Evolutionary conservation across 345 rosid genomes (phyloP), one percentile per base, ranked within the genome.

Genomic region (Syzygium oleosum): DNA sequence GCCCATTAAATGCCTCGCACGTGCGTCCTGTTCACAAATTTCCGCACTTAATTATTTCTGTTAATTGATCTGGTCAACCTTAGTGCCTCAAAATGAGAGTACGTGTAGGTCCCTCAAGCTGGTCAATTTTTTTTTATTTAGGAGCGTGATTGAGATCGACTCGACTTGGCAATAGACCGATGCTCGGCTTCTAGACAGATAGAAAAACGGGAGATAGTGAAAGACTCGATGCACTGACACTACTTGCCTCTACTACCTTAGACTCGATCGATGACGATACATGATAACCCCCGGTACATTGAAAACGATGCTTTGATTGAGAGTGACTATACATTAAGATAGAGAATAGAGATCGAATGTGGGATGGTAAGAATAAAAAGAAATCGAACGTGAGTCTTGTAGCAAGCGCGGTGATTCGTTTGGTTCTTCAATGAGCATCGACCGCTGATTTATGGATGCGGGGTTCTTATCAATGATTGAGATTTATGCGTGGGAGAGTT

Each of bases 101-200:
- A 68, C 46, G 46, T 31, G 46, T 8, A 31, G 79, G 79, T 68
- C 43, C 38, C 5, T 17, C 12, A 31, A 34, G 9, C 12, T 0
- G 23, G 79, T 17, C 6, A 21, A 61, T n/a, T 61, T 61, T 61
- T 16, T 27, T 61, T 17, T 68, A 8, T 68, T 68, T 4, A 31
- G 5, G 38, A 61, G 38, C 2, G 19, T 27, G 17, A 61, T 61
- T 9, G 19, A n/a, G 17, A 34, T 61, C n/a, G 1, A n/a, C 38
- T n/a, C 34, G 4, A 61, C 19, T 61, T 61, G 19, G 6, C 23
- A 31, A 14, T 16, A 31, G 4, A 31, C 2, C 8, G 17, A 65
- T 31, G 4, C 79, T 65, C 23, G 3, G 0, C 11, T 65, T 31
- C 31, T 2, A 4, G 0, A 31, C 3, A 0, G 15, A 31, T 1